These are phyloP conservation scores for Aspergillus olivimuriae DNA, from an alignment of 495 filamentous ascomycete genomes.

Conservation along the genomic window DNA sequence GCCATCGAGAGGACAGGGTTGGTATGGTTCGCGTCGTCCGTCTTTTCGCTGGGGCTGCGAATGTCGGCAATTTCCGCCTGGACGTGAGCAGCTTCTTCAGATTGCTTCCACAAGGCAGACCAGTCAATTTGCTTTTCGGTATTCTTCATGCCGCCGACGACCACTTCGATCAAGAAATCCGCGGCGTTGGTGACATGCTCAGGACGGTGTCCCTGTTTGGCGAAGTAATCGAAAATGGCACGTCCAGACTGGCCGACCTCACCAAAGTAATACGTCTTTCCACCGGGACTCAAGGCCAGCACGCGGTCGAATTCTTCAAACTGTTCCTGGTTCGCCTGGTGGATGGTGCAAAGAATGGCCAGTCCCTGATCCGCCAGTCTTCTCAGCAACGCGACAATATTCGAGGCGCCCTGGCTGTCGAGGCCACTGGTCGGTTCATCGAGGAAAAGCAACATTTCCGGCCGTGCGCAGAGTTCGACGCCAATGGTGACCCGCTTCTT, in stretches of 20 bases:
- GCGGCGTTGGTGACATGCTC: constrained; percentile 60
- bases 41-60: constrained; percentile 46
- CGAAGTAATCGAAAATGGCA: constrained; percentile 49
- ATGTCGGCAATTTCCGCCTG: constrained; percentile 61
- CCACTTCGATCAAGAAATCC: constrained; percentile 84
- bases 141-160: constrained; percentile 65
- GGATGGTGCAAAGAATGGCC: constrained; percentile 61
- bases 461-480: constrained; percentile 74
- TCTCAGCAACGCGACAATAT: constrained; percentile 62
- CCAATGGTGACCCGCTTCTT: constrained; percentile 69
- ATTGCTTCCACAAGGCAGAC: constrained; percentile 71
- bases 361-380: constrained; percentile 62
- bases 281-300: constrained; percentile 58
- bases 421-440: constrained; percentile 71
- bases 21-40: constrained; percentile 21
- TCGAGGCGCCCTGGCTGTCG: constrained; percentile 69
- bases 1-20: constrained; percentile 66
- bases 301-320: constrained; percentile 81
- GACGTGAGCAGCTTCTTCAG: constrained; percentile 58
- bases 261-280: constrained; percentile 62
- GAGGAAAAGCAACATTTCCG: constrained; percentile 62
- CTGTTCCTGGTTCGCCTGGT: constrained; percentile 68
- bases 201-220: constrained; percentile 29
- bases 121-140: constrained; percentile 63
- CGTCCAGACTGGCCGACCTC: constrained; percentile 53